Percentiles rank a stretch among this genome's conserved stretches.
Conservation (phyloP, 257 asterid species). For the Galeopsis tetrahit region DNA sequence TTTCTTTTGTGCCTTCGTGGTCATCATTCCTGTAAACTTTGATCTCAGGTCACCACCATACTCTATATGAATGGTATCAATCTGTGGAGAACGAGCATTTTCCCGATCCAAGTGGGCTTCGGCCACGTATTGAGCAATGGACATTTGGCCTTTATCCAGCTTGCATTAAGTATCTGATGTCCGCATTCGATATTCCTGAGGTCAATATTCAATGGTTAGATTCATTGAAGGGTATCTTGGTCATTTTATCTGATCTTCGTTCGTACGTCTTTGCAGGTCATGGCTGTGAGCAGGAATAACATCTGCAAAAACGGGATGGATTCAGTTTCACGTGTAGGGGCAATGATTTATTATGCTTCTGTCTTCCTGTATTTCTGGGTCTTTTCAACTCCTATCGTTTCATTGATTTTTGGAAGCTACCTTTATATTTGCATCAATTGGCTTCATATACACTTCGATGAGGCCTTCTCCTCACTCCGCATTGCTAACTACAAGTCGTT, state of each 20-base stretch:
- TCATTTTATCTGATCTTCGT: neutral
- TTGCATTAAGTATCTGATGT: constrained; percentile 96
- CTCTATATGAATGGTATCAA: constrained; percentile 89
- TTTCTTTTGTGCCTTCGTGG: neutral
- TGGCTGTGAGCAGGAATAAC: constrained; percentile 88
- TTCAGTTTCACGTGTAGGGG: constrained; percentile 80
- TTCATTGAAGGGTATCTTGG: too few species aligned
- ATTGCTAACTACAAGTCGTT: constrained; percentile 96
- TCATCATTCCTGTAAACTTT: constrained; percentile 1
- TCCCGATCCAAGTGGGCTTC: constrained; percentile 97
- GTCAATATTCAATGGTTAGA: constrained; percentile 32
- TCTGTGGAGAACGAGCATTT: constrained; percentile 93
- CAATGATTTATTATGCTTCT: constrained; percentile 85
- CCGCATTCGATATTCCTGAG: constrained; percentile 97
- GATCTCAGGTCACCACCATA: constrained; percentile 86
- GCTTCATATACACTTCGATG: constrained; percentile 97
- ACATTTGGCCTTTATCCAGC: constrained; percentile 98
- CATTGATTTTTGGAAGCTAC: constrained; percentile 94
- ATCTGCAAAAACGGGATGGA: constrained; percentile 93
- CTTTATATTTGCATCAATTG: constrained; percentile 93
- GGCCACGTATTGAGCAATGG: constrained; percentile 95
- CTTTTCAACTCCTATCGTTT: constrained; percentile 93
- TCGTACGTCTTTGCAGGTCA: constrained; percentile 56
- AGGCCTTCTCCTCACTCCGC: constrained; percentile 96
- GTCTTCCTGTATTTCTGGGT: constrained; percentile 99